phyloP scores from a whole-genome alignment of 306 rosid species.

The Medicago arabica region DNA sequence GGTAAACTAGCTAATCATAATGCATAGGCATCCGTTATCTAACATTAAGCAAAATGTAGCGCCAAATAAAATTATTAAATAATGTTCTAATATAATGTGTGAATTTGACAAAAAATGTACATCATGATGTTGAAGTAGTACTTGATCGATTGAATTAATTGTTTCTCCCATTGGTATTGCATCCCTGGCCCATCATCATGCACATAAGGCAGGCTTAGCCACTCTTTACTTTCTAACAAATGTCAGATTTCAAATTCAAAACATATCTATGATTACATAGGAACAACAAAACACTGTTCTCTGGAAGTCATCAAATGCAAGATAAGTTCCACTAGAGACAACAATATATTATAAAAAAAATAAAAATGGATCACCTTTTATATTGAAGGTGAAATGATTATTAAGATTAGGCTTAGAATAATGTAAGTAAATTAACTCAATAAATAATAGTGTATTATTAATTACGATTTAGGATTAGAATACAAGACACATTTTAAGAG shows the following conservation, averaged over 20 bases:
- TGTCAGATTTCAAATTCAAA: slow-evolving; percentile 28
- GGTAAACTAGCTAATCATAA: slow-evolving; percentile 4
- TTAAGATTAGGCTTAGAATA: too few species aligned
- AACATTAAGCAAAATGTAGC: slow-evolving; percentile 7
- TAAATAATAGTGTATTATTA: too few species aligned
- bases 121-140: neutral
- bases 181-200: slow-evolving; percentile 50
- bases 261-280: neutral
- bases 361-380: too few species aligned
- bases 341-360: too few species aligned
- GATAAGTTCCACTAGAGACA: neutral
- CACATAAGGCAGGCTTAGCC: slow-evolving; percentile 16
- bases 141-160: slow-evolving; percentile 8
- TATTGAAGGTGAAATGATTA: neutral
- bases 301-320: neutral
- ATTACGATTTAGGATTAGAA: too few species aligned
- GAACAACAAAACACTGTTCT: neutral
- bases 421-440: too few species aligned
- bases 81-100: slow-evolving; percentile 18
- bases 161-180: slow-evolving; percentile 26
- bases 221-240: slow-evolving; percentile 6
- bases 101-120: slow-evolving; percentile 11
- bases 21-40: neutral
- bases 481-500: too few species aligned
- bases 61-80: neutral